Evolutionary conservation across 2,329 filamentous ascomycete genomes (phyloP), one percentile per base, ranked within the genome.

Genomic region (Alternaria angustiovoidea): DNA sequence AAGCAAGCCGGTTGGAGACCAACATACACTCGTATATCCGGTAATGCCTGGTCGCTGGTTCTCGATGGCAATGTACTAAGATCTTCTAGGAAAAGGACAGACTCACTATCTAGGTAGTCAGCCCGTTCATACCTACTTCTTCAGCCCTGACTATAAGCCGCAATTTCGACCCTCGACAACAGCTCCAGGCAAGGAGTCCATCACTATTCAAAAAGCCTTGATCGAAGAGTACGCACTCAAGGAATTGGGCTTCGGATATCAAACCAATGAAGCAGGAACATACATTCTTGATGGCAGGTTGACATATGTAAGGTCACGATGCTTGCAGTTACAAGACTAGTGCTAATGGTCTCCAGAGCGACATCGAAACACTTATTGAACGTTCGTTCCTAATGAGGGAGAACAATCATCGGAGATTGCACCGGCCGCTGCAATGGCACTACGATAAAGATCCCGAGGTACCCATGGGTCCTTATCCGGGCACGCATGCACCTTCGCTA

Each of bases 121-220:
- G 38, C 62, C 69, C 11, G 22, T 73, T 0, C 69, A 73, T 36
- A 61, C 69, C 2, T 60, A 69, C 38, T 69, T 73, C 51, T 72
- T 73, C 46, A 42, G 51, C 8, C 64, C 66, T 2, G 56, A 65
- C 30, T 73, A 70, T 53, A 54, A 58, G 41, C 69, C 68, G 5
- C 69, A 72, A 48, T 61, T 68, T 20, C 43, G 28, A 3, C 39
- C 58, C 0, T 47, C 54, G 0, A 54, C 51, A n/a, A 48, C 47
- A 1, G 18, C 48, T 5, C 39, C 58, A 12, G 22, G 26, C 16
- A 38, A 55, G 0, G 57, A 59, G 12, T 44, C 38, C 12, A 49
- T 59, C 24, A 30, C 43, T 14, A 59, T 59, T 1, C 44, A 59
- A 7, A 59, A 49, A 38, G 38, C 44, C 2, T 24, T 59, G 1